phyloP scores from a whole-genome alignment of 208 protist genomes.

The Wallacemonas sp. region DNA sequence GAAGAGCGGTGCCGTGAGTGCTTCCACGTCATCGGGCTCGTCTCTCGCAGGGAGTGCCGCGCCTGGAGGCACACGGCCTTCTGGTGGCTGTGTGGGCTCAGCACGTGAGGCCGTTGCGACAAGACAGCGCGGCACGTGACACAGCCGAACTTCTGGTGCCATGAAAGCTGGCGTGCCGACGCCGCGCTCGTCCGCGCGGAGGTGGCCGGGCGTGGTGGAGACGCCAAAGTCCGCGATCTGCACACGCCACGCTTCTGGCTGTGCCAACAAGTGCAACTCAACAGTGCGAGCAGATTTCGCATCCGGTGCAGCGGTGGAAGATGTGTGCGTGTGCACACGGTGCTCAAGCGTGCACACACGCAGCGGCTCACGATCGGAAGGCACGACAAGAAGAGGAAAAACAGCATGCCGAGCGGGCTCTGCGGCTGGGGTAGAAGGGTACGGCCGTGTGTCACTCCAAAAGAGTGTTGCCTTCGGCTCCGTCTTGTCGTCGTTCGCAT shows the following conservation, averaged over 20 bases:
- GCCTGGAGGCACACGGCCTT: too few species aligned
- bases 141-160: conserved; percentile 28
- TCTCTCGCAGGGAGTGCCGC: too few species aligned
- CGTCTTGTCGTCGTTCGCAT: too few species aligned
- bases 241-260: conserved; percentile 33
- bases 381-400: neutral
- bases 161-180: conserved; percentile 30
- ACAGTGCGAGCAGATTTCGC: too few species aligned
- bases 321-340: neutral
- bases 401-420: too few species aligned
- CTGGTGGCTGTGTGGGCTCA: neutral
- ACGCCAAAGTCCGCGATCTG: conserved; percentile 40
- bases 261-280: conserved; percentile 13
- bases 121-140: neutral
- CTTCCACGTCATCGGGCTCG: neutral
- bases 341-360: neutral
- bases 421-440: too few species aligned
- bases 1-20: conserved; percentile 8
- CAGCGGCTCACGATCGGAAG: neutral
- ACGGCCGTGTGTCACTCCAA: too few species aligned
- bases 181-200: conserved; percentile 6
- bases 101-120: neutral
- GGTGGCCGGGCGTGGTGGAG: conserved; percentile 17
- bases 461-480: too few species aligned
- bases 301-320: neutral